Evolutionary conservation across 148 eudicot species (phyloP), one percentile per base, ranked within the genome.

Genomic region (Nyssa sinensis): DNA sequence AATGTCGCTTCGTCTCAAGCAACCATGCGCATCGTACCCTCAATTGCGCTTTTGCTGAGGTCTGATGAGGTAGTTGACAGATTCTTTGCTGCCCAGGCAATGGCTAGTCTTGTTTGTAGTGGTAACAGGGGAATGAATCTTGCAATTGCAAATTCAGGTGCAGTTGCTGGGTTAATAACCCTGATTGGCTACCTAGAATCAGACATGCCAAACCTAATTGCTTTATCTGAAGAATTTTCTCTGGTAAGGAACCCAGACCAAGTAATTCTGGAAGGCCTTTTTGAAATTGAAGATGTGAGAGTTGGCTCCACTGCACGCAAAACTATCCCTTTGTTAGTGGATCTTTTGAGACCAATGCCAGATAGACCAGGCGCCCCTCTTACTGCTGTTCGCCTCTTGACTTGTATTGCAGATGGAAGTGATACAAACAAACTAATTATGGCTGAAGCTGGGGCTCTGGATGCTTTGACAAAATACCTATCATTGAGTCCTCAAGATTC

Each of bases 381-480:
- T 32, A 77, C 79, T 62, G 77, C 93, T n/a, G 87, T 92, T 77
- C 79, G 55, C 33, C 82, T 90, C 24, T 78, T 92, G 80, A 88
- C 85, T 76, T 84, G 70, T 47, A 77, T 90, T 81, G 93, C 91
- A 27, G 86, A 87, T 58, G 90, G 84, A 65, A 83, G 82, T 86
- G 95, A 90, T 77, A 55, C 91, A 55, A 93, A 93, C 78, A 93
- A 90, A 77, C 68, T 86, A 72, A 57, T 87, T 32, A 87, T 93
- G 88, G 97, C 91, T 67, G 95, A 93, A 88, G 85, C 95, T 67
- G 95, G 95, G 62, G 95, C 86, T n/a, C 69, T 93, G 65, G 97
- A 93, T 82, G 95, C 93, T 64, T 74, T 93, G 63, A 85, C 91
- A 7, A 93, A 84, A 78, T 93, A 93, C 76, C 75, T 93, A 53